Conservation (phyloP, 148 eudicot genomes). For the Pouteria glomerata region DNA sequence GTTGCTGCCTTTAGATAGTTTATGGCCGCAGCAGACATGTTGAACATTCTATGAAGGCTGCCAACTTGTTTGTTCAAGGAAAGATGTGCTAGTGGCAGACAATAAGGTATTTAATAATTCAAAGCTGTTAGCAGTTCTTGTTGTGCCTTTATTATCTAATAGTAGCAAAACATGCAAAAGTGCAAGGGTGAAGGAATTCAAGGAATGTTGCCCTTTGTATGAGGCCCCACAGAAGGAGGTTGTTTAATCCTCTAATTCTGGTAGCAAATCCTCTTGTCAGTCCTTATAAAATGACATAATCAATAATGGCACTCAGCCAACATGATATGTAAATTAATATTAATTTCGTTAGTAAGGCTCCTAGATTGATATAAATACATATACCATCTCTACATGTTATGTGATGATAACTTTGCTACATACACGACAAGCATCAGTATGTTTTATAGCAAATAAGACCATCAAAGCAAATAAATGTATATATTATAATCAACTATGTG, state of each 20-base stretch:
- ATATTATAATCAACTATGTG: too few species aligned
- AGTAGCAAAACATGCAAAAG: not conserved
- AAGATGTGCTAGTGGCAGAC: constrained; percentile 89
- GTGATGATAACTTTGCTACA: not conserved
- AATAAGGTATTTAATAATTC: constrained; percentile 29
- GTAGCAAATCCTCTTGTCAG: constrained; percentile 4
- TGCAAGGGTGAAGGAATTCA: constrained; percentile 13
- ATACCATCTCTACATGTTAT: not conserved
- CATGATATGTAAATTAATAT: not conserved
- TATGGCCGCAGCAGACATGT: constrained; percentile 51
- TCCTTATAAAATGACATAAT: not conserved
- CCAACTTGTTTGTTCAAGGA: constrained; percentile 61
- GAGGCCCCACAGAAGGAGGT: constrained; percentile 4
- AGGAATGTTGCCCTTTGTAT: constrained; percentile 9
- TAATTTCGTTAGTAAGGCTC: too few species aligned
- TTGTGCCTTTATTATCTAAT: constrained; percentile 1
- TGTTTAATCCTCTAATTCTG: not conserved
- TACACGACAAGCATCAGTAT: not conserved
- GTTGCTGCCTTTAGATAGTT: constrained; percentile 28
- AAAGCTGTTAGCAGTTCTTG: constrained; percentile 27
- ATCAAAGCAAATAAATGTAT: not conserved
- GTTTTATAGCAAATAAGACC: not conserved
- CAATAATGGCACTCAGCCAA: not conserved
- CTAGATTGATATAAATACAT: too few species aligned
- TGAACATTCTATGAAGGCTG: constrained; percentile 61